Evolutionary conservation across 73 alveolate species (phyloP).

Genomic region (Vitrella brassicaformis): DNA sequence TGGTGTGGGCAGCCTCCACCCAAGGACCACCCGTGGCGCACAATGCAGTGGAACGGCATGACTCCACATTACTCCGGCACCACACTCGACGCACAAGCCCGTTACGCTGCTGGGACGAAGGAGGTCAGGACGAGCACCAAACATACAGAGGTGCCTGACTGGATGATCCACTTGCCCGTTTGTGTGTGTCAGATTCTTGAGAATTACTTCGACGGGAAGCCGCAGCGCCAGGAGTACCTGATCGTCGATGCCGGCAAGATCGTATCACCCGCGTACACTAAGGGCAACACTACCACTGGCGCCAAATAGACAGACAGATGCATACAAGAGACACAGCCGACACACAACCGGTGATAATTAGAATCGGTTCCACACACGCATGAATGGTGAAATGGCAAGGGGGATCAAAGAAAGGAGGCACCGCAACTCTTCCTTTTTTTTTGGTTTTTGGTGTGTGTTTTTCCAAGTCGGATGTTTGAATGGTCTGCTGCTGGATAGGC

Average conservation of each 20-base stretch:
- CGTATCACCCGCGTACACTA: slow-evolving; percentile 7
- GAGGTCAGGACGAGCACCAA: too few relatives aligned
- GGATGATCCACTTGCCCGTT: too few relatives aligned
- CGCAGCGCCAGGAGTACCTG: slow-evolving; percentile 3
- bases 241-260: slow-evolving; percentile 3
- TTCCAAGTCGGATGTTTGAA: too few relatives aligned
- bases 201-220: not conserved
- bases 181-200: slow-evolving; percentile 7
- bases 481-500: too few relatives aligned
- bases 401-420: too few relatives aligned
- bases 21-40: slow-evolving; percentile 25
- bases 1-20: not conserved
- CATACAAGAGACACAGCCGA: slow-evolving; percentile 1
- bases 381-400: too few relatives aligned
- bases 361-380: too few relatives aligned
- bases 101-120: slow-evolving; percentile 22
- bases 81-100: slow-evolving; percentile 19
- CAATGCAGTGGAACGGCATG: slow-evolving; percentile 17
- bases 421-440: too few relatives aligned
- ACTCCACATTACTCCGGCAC: slow-evolving; percentile 29
- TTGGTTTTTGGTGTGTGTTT: too few relatives aligned
- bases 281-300: slow-evolving; percentile 9
- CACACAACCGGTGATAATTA: too few relatives aligned
- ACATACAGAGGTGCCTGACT: too few relatives aligned
- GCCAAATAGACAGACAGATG: slow-evolving; percentile 2